These are phyloP conservation scores for Hypholoma fasciculare DNA, from an alignment of 768 basidiomycete species.

Conservation along the genomic window DNA sequence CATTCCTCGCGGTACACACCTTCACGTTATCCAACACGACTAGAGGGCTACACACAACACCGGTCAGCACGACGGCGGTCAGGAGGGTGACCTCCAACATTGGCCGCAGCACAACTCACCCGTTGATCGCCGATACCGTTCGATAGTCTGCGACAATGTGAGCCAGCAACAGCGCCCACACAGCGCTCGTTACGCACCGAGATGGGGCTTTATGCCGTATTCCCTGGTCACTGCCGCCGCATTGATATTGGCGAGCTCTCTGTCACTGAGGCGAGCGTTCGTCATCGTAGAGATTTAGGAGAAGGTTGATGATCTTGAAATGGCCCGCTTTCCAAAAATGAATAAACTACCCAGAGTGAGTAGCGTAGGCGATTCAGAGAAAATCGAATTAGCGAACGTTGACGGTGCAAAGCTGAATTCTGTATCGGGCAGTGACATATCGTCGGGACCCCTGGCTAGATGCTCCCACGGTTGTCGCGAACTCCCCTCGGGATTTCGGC, in stretches of 20 bases:
- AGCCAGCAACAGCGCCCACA: background rate
- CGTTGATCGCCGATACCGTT: conserved; percentile 98
- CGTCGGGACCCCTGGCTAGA: background rate
- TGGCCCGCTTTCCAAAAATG: no score
- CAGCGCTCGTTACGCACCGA: conserved; percentile 55
- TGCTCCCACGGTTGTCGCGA: background rate
- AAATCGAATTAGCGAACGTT: conserved; percentile 1
- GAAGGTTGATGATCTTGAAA: no score
- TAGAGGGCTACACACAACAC: conserved; percentile 62
- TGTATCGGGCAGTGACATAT: background rate
- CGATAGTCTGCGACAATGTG: conserved; percentile 70
- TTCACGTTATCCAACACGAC: conserved; percentile 99
- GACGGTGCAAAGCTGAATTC: conserved; percentile 8
- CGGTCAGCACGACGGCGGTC: conserved; percentile 3
- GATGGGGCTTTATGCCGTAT: conserved; percentile 86
- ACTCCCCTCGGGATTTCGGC: background rate
- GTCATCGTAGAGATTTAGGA: conserved; percentile 32
- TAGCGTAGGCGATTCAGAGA: conserved; percentile 3
- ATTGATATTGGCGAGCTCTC: conserved; percentile 77
- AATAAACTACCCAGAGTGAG: background rate
- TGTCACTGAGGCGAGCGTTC: conserved; percentile 66
- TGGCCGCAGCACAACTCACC: conserved; percentile 50
- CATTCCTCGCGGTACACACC: conserved; percentile 38
- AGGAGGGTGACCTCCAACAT: conserved; percentile 4
- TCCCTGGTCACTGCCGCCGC: conserved; percentile 88